Evolutionary conservation across 2,329 filamentous ascomycete genomes (phyloP).

Genomic region (Orbilia javanica): DNA sequence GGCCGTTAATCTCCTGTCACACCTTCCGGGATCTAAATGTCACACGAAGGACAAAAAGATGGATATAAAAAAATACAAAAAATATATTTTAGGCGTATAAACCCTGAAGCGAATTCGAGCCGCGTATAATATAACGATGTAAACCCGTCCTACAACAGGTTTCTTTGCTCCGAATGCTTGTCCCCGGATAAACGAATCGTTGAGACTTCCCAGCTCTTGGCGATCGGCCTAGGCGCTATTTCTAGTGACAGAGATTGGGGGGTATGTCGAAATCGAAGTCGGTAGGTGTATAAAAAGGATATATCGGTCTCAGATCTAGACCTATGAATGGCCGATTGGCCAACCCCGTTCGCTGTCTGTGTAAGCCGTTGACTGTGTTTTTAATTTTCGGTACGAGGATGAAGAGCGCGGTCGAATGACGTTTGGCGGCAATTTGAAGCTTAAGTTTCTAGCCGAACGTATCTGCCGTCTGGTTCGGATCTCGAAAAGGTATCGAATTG

Average conservation of each 20-base stretch:
- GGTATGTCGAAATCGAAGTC: neutral
- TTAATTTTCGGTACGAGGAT: neutral
- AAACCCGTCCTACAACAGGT: neutral
- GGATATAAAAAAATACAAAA: neutral
- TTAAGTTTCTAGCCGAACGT: conserved; percentile 46
- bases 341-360: neutral
- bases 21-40: conserved; percentile 9
- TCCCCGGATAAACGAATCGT: neutral
- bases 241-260: neutral
- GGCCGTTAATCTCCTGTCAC: neutral
- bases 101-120: neutral
- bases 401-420: conserved; percentile 30
- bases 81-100: too few species aligned
- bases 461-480: conserved; percentile 55
- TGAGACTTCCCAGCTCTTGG: neutral
- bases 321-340: neutral
- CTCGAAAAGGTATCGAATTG: conserved; percentile 12
- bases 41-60: neutral
- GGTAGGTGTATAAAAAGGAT: neutral
- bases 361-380: neutral
- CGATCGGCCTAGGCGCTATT: neutral
- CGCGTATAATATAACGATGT: neutral
- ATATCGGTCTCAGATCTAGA: neutral
- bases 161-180: neutral
- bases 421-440: conserved; percentile 39